A percentile compares a stretch with the other conserved stretches of the same genome.
Conservation (phyloP, 768 basidiomycete genomes). For the Psilocybe sp. region DNA sequence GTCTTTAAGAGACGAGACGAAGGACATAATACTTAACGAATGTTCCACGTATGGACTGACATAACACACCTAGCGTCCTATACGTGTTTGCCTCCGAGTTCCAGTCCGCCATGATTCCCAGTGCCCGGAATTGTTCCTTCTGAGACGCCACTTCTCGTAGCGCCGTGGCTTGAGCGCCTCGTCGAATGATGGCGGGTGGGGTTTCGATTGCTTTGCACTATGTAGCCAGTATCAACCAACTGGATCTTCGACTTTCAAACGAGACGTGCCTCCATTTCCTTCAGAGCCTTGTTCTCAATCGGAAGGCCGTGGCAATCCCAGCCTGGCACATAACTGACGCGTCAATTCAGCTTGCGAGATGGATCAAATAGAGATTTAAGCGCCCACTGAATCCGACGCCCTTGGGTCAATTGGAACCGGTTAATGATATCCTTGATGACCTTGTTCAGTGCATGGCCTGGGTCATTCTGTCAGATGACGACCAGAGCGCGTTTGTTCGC, state of each 20-base stretch:
- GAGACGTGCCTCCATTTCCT: slow-evolving; percentile 61
- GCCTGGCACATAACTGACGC: slow-evolving; percentile 81
- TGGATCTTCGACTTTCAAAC: too few relatives aligned
- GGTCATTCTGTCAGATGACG: background rate
- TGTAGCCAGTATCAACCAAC: slow-evolving; percentile 4
- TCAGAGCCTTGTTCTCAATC: slow-evolving; percentile 91
- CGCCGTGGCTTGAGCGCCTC: slow-evolving; percentile 71
- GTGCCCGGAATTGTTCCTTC: slow-evolving; percentile 70
- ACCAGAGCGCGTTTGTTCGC: background rate
- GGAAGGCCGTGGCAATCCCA: slow-evolving; percentile 99
- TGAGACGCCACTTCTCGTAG: slow-evolving; percentile 72
- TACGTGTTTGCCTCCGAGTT: slow-evolving; percentile 61
- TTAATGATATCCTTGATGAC: slow-evolving; percentile 95
- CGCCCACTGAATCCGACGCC: slow-evolving; percentile 77
- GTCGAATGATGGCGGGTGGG: slow-evolving; percentile 59
- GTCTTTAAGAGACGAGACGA: too few relatives aligned
- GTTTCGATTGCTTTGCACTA: slow-evolving; percentile 58
- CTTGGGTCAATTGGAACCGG: slow-evolving; percentile 78
- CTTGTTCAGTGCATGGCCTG: slow-evolving; percentile 96
- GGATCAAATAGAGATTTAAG: background rate
- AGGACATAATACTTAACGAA: background rate
- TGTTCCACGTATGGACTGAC: background rate
- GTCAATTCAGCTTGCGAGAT: slow-evolving; percentile 6
- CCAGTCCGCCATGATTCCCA: slow-evolving; percentile 96
- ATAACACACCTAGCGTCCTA: slow-evolving; percentile 72